Evolutionary conservation across 148 eudicot species (phyloP), one percentile per base, ranked within the genome.

Genomic region (Persicaria tinctoria): DNA sequence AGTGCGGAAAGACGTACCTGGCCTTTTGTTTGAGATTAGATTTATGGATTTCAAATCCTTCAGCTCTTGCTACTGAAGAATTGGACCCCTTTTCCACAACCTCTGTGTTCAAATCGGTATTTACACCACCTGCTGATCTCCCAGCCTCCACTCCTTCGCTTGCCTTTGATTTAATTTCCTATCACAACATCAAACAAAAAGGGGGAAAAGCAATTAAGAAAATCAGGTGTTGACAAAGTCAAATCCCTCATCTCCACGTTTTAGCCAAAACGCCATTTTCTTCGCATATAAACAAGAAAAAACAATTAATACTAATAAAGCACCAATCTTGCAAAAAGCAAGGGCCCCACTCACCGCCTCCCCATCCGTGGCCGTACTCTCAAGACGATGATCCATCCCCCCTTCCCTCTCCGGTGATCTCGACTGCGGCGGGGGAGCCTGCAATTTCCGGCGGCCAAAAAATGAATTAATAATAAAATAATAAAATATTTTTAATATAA

Each of bases 341-440:
- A 66, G 44, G 80, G 82, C 70, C 57, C 83, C 77, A 84, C 94
- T 79, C 78, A 90, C 91, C 74, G 78, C 79, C 78, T 84, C 86
- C 76, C 57, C 74, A 51, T 73, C 80, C 38, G 83, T 77, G 59
- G 76, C 78, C 77, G 75, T 75, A 56, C 80, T 64, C 74, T 90
- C 87, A 78, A 79, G 83, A 75, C 80, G 85, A 20, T 51, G 74
- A 17, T 54, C 76, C 41, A 69, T 64, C 6, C 73, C 86, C 32
- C 79, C 75, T 80, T 78, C 93, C 68, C 87, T 90, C 76, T 85
- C 97, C 59, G 97, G 92, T 38, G 87, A 80, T 80, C 87, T 82
- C 72, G 74, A 74, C 79, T 83, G 92, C 32, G 94, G 92, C 48
- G 97, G 96, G 14, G 96, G 92, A 66, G 98, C 93, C 98, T 94